Base-by-base conservation (phyloP, 768 basidiomycete species). In the Panaeolus papilionaceus region DNA sequence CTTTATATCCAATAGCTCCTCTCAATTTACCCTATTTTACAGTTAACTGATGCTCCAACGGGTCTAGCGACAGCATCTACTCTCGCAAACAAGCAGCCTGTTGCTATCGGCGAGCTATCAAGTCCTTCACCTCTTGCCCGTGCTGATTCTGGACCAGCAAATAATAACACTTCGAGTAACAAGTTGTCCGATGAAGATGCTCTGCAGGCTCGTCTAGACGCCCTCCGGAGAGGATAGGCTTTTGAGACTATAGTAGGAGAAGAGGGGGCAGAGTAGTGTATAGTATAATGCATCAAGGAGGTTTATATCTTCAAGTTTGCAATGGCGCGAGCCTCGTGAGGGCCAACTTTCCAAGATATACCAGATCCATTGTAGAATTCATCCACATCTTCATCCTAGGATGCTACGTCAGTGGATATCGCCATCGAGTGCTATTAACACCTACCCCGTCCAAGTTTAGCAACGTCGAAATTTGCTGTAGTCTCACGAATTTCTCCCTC, bases 341-440 rank as follows among this genome's bases (percentile, higher is more conserved):
- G 82, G 69, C 85, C 91, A 65, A 96, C 75, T 73, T 91, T 92
- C 95, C 95, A 97, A 12, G 89, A 86, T 69, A 98, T 95, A 20
- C 96, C 96, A 3, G 95, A 96, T 64, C 92, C 89, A 70, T 92
- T 94, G 78, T 95, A 98, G 77, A 98, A 98, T 64, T 96, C 94
- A 70, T 96, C 93, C 4, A 96, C 90, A 71, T 96, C 94, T 78
- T 98, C 96, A 71, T 97, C 96, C 95, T 96, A 72, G 42, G 58
- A 38, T 49, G 26, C 68, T 73, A 40, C 40, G 42, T 51, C 11
- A 68, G 61, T 7, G 4, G 28, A 12, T 42, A 54, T 61, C 16
- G 26, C 38, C 26, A 62, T n/a, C 18, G 62, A 14, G 38, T 64
- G 23, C n/a, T 54, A 47, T 28, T 62, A 68, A 62, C 11, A 80